Base-by-base conservation (phyloP, 139 green algal species). In the Volvox africanus region DNA sequence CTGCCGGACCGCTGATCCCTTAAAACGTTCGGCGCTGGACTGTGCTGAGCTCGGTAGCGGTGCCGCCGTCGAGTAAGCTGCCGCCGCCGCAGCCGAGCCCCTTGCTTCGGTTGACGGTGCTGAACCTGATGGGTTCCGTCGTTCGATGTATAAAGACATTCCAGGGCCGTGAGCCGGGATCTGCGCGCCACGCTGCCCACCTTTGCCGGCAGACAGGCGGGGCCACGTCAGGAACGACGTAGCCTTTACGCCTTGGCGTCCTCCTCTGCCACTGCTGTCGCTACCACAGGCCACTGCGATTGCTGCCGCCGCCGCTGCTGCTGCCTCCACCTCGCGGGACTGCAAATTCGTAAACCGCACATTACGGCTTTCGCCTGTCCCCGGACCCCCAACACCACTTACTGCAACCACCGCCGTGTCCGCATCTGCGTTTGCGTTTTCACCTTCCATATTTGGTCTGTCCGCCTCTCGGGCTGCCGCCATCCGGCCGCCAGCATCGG, bases 311-410 rank as follows among this genome's bases (percentile, higher is more conserved):
- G 80, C 80, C 80, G 26, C 24, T 73, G 80, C 50, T 26, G 26
- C 24, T 73, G 80, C 50, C 55, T 24, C 44, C 80, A 44, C 80
- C 80, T 86, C 50, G 50, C 80, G 68, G 3, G 80, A 86, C 17
- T 86, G 80, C 50, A 86, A 44, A 44, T 55, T 86, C 26, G 80
- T 86, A n/a, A 55, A 44, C 24, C 80, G 80, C 28, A 73, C 24
- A 24, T 30, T 81, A 13, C 75, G 32, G 16, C 36, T 35, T 1
- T 84, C 78, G 78, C 36, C 78, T 18, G 12, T 35, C 36, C 9
- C 78, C 0, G 20, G 32, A 20, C 18, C 76, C 14, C 33, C 78
- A 32, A 5, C 78, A 32, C 78, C 78, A 65, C 36, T 44, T 67
- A 44, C 76, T 35, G 11, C 76, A 19, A 24, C 76, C 33, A 35